A percentile compares a stretch with the other conserved stretches of the same genome.
phyloP scores from a whole-genome alignment of 1,284 basidiomycete species.

The Papiliotrema flavescens region DNA sequence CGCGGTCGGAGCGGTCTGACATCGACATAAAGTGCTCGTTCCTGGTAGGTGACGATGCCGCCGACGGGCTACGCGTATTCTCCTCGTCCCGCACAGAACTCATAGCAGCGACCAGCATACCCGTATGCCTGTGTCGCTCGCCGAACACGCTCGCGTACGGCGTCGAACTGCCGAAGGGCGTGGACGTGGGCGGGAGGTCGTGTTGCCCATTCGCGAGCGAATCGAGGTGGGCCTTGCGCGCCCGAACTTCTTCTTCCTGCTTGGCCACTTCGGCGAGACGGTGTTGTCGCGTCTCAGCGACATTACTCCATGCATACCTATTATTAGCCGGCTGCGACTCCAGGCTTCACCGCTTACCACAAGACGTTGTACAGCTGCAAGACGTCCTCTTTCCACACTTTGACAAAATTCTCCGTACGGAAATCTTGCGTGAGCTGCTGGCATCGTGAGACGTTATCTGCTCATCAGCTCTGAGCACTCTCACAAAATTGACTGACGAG shows the following conservation, averaged over 20 bases:
- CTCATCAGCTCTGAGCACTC: neutral
- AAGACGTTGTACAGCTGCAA: slow-evolving; percentile 86
- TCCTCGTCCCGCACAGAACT: slow-evolving; percentile 26
- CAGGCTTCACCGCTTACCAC: slow-evolving; percentile 69
- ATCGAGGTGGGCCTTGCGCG: slow-evolving; percentile 14
- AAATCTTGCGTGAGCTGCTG: slow-evolving; percentile 83
- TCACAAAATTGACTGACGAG: slow-evolving; percentile 45
- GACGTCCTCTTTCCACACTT: slow-evolving; percentile 91
- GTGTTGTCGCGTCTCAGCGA: slow-evolving; percentile 29
- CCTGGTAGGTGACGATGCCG: neutral
- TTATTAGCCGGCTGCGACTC: slow-evolving; percentile 1
- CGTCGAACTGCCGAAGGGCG: neutral
- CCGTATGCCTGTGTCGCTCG: neutral
- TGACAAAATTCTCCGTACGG: slow-evolving; percentile 75
- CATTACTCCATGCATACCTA: slow-evolving; percentile 44
- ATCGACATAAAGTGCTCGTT: too few species aligned
- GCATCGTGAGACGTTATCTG: slow-evolving; percentile 79
- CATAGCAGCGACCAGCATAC: slow-evolving; percentile 9
- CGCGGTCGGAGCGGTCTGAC: too few species aligned
- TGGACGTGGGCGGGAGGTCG: neutral
- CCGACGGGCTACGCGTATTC: neutral
- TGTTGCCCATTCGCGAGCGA: slow-evolving; percentile 15
- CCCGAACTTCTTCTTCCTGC: slow-evolving; percentile 13
- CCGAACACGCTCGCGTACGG: neutral
- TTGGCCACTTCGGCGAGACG: slow-evolving; percentile 18